Base-by-base conservation (phyloP, 345 rosid genomes). In the Capsella bursapastoris region DNA sequence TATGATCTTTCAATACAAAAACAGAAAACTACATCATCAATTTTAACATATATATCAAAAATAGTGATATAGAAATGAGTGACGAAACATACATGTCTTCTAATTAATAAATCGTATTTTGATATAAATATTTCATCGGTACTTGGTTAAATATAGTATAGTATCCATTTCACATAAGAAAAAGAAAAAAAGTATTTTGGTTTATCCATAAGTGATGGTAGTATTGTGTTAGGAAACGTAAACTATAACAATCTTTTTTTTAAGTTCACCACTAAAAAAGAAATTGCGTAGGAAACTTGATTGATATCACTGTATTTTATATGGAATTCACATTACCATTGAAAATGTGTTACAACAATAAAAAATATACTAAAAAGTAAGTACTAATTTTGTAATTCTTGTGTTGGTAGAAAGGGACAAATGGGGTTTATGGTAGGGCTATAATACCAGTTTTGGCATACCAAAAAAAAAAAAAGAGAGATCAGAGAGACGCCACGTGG, bases 391-490 rank as follows among this genome's bases (percentile, higher is more conserved):
- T 22, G 25, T 22, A 22, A 22, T 22, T 22, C 2, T 22, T 22
- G 25, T 22, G 25, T 22, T 75, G 68, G 68, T 75, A 60, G 57
- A 68, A 67, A 69, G 40, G 32, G 53, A 64, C 67, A 65, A 6
- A 28, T 0, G 2, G 35, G 58, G 71, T 37, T 29, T 16, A 6
- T 12, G 52, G 76, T 40, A 48, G 73, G 80, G 3, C 62, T 63
- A 50, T 41, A 18, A 18, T 70, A 37, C 76, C 71, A 64, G 76
- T 70, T 77, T 57, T 37, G 72, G 80, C 25, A 22, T 34, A 63
- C 3, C 5, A 29, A 29, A 29, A 29, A 29, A 29, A 34, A 35
- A 52, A 38, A 13, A 60, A 57, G 35, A 64, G 64, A 53, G 73
- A 60, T 60, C 29, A 9, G 0, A 4, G 11, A 32, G 1, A 2